phyloP scores from a whole-genome alignment of 1,284 basidiomycete species.

The Irpex sp. region DNA sequence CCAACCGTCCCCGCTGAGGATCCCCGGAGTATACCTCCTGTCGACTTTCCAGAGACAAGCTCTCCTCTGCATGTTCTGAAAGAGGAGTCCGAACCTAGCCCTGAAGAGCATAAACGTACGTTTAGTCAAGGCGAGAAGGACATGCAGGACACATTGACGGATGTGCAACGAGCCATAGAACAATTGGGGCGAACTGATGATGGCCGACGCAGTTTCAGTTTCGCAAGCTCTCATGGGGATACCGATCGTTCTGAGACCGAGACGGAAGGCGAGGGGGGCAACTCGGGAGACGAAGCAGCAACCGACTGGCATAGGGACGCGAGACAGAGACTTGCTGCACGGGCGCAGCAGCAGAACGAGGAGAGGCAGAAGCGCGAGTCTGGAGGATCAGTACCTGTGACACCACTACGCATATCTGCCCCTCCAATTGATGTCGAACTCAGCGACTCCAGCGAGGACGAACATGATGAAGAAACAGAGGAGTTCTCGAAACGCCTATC shows the following conservation, averaged over 20 bases:
- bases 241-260: constrained; percentile 54
- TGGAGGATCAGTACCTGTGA: constrained; percentile 34
- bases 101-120: constrained; percentile 20
- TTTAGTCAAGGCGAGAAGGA: constrained; percentile 46
- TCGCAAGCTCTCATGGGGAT: constrained; percentile 54
- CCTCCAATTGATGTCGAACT: constrained; percentile 74
- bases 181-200: constrained; percentile 62
- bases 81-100: constrained; percentile 25
- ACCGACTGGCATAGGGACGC: constrained; percentile 65
- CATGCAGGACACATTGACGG: constrained; percentile 84
- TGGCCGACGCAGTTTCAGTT: constrained; percentile 67
- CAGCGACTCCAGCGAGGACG: constrained; percentile 77
- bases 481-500: constrained; percentile 9
- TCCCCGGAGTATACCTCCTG: background rate
- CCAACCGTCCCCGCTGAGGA: constrained; percentile 20
- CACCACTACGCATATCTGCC: constrained; percentile 33
- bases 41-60: constrained; percentile 16
- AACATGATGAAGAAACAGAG: constrained; percentile 47
- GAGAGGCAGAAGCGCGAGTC: constrained; percentile 42
- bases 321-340: constrained; percentile 69
- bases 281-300: constrained; percentile 38
- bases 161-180: constrained; percentile 84
- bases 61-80: background rate
- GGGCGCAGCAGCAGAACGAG: constrained; percentile 63
- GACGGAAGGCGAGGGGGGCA: constrained; percentile 49